Conservation (phyloP, 768 basidiomycete species). For the Steccherinum ochraceum region DNA sequence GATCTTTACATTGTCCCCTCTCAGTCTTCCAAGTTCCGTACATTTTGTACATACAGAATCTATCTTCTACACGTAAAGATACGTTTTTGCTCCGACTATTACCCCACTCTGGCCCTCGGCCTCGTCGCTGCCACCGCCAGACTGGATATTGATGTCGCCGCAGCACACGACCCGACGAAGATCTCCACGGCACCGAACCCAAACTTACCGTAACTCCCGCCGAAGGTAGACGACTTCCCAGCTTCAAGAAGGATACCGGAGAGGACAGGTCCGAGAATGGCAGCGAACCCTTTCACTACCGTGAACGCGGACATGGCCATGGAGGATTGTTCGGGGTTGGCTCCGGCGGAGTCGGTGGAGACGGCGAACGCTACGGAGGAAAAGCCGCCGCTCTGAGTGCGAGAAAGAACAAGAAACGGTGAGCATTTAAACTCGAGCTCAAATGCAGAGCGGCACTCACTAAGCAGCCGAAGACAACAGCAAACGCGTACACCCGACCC, state of each 20-base stretch:
- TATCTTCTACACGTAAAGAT: too few relatives aligned
- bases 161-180: conserved; percentile 17
- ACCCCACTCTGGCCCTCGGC: background rate
- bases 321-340: conserved; percentile 16
- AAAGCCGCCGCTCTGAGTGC: conserved; percentile 17
- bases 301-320: conserved; percentile 12
- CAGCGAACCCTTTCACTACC: conserved; percentile 17
- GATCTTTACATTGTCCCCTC: too few relatives aligned
- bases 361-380: conserved; percentile 12
- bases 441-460: conserved; percentile 6
- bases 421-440: too few relatives aligned
- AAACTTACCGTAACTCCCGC: conserved; percentile 11
- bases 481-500: conserved; percentile 15
- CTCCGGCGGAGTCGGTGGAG: conserved; percentile 14
- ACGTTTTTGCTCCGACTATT: too few relatives aligned
- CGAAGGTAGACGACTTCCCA: conserved; percentile 5
- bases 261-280: conserved; percentile 15
- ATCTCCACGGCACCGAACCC: conserved; percentile 19
- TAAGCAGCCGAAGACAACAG: conserved; percentile 18
- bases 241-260: conserved; percentile 17
- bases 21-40: too few relatives aligned
- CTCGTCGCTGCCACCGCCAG: background rate
- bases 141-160: conserved; percentile 7
- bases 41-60: too few relatives aligned
- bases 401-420: background rate